phyloP scores from a whole-genome alignment of 2,329 filamentous ascomycete species.

The Aaosphaeria arxii region DNA sequence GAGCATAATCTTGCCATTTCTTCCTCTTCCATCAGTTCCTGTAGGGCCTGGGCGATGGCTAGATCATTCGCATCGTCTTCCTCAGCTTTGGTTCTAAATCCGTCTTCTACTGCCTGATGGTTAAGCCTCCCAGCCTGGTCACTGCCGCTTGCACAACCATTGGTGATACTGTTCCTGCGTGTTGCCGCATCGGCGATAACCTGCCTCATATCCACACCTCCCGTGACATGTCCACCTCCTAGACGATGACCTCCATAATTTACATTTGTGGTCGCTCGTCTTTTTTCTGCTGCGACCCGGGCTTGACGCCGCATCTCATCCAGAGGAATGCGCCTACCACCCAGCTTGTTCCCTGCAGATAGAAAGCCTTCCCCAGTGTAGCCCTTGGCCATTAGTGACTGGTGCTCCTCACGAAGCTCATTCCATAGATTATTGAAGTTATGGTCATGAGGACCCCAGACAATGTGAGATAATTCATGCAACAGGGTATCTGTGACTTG shows the following conservation, averaged over 20 bases:
- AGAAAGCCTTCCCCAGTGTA: slow-evolving; percentile 91
- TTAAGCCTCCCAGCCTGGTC: slow-evolving; percentile 65
- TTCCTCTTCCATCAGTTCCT: slow-evolving; percentile 84
- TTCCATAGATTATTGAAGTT: slow-evolving; percentile 87
- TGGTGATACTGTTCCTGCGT: slow-evolving; percentile 60
- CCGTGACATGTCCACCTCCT: slow-evolving; percentile 59
- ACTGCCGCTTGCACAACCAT: slow-evolving; percentile 73
- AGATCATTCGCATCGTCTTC: slow-evolving; percentile 86
- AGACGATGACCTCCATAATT: slow-evolving; percentile 73
- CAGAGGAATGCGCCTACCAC: slow-evolving; percentile 54
- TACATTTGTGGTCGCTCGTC: slow-evolving; percentile 55
- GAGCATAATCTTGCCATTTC: slow-evolving; percentile 50
- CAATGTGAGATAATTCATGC: slow-evolving; percentile 87
- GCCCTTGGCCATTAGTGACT: slow-evolving; percentile 72
- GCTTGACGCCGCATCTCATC: slow-evolving; percentile 74
- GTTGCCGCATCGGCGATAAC: slow-evolving; percentile 71
- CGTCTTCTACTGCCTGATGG: slow-evolving; percentile 63
- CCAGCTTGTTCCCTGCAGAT: slow-evolving; percentile 69
- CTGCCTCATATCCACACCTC: slow-evolving; percentile 66
- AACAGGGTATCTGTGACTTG: slow-evolving; percentile 86
- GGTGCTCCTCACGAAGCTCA: slow-evolving; percentile 81
- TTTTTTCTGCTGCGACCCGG: slow-evolving; percentile 70
- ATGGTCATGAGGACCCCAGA: slow-evolving; percentile 77
- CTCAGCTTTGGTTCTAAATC: slow-evolving; percentile 79
- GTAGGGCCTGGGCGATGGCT: slow-evolving; percentile 80